Conservation (phyloP, 192 early-diverging fungal species). For the Coemansia sp. region DNA sequence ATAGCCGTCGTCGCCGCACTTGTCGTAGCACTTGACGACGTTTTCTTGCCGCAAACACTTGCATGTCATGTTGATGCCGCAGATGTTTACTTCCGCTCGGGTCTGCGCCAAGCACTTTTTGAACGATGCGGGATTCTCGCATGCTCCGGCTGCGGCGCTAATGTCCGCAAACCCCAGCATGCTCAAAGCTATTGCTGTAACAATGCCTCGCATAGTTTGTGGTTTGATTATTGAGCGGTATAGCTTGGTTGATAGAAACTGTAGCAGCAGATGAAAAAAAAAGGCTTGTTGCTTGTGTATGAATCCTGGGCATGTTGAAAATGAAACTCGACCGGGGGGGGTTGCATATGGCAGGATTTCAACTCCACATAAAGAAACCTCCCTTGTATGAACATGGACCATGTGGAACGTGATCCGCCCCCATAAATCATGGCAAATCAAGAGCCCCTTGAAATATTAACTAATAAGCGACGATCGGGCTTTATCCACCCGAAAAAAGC, state of each 20-base stretch:
- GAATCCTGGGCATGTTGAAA: too few species aligned
- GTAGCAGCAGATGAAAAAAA: neutral
- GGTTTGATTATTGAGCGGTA: neutral
- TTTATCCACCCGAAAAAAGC: neutral
- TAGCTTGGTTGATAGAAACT: neutral
- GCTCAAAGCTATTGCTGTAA: neutral
- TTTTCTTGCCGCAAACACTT: constrained; percentile 41
- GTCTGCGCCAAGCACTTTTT: constrained; percentile 46
- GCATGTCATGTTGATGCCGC: constrained; percentile 51
- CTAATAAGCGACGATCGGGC: neutral
- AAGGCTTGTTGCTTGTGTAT: too few species aligned
- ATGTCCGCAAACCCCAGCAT: neutral
- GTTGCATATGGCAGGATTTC: too few species aligned
- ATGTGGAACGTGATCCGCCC: neutral
- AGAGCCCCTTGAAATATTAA: neutral
- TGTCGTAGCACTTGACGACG: constrained; percentile 38
- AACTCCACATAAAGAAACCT: too few species aligned
- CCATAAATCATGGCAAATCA: neutral
- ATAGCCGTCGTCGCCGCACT: constrained; percentile 43
- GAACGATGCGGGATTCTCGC: constrained; percentile 41
- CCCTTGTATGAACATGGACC: too few species aligned
- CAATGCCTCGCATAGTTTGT: constrained; percentile 3
- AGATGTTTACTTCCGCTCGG: constrained; percentile 46
- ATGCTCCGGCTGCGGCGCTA: constrained; percentile 1
- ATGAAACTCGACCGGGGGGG: too few species aligned